These are phyloP conservation scores for Chrysoporthe cubensis DNA, from an alignment of 2,329 filamentous ascomycete species.

Conservation along the genomic window DNA sequence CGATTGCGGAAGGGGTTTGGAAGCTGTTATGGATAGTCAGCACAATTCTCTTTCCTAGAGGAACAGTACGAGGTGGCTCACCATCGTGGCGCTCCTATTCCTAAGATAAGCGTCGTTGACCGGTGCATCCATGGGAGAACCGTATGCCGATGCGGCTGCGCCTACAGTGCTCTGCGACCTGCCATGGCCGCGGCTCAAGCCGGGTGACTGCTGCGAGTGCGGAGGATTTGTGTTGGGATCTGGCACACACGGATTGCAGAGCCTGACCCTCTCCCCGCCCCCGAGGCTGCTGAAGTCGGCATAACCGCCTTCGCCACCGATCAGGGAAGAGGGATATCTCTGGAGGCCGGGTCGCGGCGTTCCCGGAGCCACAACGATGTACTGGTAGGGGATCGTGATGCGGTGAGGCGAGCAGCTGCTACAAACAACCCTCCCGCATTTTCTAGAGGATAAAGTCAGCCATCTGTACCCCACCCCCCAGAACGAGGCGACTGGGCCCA, in stretches of 20 bases:
- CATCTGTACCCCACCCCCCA: conserved; percentile 5
- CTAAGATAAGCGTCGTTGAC: conserved; percentile 45
- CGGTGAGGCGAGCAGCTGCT: conserved; percentile 87
- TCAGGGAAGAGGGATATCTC: conserved; percentile 46
- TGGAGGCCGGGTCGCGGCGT: conserved; percentile 36
- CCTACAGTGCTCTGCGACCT: conserved; percentile 51
- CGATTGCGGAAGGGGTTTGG: conserved; percentile 20
- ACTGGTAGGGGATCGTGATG: conserved; percentile 92
- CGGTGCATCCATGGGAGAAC: conserved; percentile 29
- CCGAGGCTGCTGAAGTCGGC: conserved; percentile 50
- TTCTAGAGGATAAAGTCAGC: conserved; percentile 50
- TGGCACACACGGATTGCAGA: conserved; percentile 66
- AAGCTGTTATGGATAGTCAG: not conserved
- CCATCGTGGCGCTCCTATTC: conserved; percentile 55
- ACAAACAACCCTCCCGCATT: conserved; percentile 93
- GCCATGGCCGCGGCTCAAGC: conserved; percentile 41
- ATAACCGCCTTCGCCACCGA: conserved; percentile 46
- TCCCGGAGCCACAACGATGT: conserved; percentile 79
- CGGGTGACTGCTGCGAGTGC: conserved; percentile 37
- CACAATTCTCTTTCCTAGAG: not conserved
- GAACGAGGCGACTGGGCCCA: conserved; percentile 22
- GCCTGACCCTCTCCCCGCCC: conserved; percentile 61
- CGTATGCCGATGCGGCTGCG: conserved; percentile 5
- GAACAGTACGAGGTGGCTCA: conserved; percentile 41
- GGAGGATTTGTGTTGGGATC: conserved; percentile 64